Conservation (phyloP, 805 yeast genomes). For the Metschnikowia borealis region DNA sequence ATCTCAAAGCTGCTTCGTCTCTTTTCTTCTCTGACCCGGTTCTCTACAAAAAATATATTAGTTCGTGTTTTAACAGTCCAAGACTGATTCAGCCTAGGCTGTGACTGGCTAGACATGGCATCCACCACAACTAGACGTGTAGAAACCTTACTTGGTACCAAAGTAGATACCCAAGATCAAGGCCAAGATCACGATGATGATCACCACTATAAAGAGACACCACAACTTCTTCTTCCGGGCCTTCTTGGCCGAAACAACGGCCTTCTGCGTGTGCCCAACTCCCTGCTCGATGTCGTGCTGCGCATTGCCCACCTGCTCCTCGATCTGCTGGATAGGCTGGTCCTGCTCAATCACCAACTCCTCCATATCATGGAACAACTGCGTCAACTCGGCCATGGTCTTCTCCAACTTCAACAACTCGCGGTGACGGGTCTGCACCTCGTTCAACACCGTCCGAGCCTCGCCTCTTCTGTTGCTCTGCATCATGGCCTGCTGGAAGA, state of each 20-base stretch:
- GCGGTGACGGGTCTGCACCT: constrained; percentile 92
- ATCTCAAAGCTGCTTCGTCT: no score
- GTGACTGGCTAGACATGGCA: no score
- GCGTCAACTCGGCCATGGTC: constrained; percentile 93
- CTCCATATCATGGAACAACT: constrained; percentile 94
- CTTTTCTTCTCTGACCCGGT: no score
- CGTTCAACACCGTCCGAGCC: constrained; percentile 91
- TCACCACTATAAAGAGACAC: constrained; percentile 62
- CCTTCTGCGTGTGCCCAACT: constrained; percentile 88
- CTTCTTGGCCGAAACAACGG: constrained; percentile 80
- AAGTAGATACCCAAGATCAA: constrained; percentile 65
- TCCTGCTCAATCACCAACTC: constrained; percentile 94
- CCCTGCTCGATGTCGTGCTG: constrained; percentile 92
- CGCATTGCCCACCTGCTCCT: constrained; percentile 75
- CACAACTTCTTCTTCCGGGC: constrained; percentile 90
- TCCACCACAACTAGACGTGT: not conserved
- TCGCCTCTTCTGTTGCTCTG: constrained; percentile 89
- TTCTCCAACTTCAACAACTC: constrained; percentile 92
- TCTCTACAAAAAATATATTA: no score
- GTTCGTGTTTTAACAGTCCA: no score
- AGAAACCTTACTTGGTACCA: constrained; percentile 20
- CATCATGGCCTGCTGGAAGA: constrained; percentile 87
- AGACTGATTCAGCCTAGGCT: no score
- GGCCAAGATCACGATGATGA: constrained; percentile 60
- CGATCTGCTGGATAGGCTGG: constrained; percentile 75